Percentiles rank a stretch among this genome's conserved stretches.
Conservation (phyloP, 2,329 filamentous ascomycete species). For the Botrytis medusae region DNA sequence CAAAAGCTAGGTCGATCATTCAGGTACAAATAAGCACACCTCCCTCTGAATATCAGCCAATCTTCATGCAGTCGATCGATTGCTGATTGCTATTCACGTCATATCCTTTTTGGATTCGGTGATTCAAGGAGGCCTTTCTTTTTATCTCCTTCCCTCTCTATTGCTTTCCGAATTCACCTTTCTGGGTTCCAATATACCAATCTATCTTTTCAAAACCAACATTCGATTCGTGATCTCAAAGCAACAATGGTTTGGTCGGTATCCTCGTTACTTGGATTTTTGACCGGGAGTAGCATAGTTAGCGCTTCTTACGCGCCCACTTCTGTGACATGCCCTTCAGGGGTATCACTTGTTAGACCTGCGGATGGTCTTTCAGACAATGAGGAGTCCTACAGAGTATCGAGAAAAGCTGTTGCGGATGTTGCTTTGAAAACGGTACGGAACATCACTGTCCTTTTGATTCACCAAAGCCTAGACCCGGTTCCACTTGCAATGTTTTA, state of each 20-base stretch:
- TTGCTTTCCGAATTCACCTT: not conserved
- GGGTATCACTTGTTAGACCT: slow-evolving; percentile 41
- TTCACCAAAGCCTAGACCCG: not conserved
- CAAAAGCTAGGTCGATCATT: not conserved
- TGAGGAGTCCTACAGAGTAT: slow-evolving; percentile 43
- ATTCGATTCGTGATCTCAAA: not conserved
- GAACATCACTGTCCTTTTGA: not conserved
- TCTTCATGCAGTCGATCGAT: not conserved
- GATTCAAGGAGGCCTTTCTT: not conserved
- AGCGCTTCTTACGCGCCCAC: slow-evolving; percentile 41
- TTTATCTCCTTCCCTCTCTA: not conserved
- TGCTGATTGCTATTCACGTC: not conserved
- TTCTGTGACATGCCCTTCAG: slow-evolving; percentile 42
- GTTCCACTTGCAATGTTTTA: not conserved
- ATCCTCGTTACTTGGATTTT: slow-evolving; percentile 23
- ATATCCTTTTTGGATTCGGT: not conserved
- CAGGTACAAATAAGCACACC: slow-evolving; percentile 12
- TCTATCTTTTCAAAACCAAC: not conserved
- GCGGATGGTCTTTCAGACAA: slow-evolving; percentile 42
- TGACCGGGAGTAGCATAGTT: slow-evolving; percentile 9
- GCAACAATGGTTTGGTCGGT: slow-evolving; percentile 24
- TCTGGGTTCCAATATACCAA: not conserved
- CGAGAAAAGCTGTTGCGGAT: slow-evolving; percentile 44
- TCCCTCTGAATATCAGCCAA: not conserved
- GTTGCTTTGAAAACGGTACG: slow-evolving; percentile 37